A percentile compares a stretch with the other conserved stretches of the same genome.
phyloP scores from a whole-genome alignment of 768 basidiomycete species.

The Tubosaeta sp. region DNA sequence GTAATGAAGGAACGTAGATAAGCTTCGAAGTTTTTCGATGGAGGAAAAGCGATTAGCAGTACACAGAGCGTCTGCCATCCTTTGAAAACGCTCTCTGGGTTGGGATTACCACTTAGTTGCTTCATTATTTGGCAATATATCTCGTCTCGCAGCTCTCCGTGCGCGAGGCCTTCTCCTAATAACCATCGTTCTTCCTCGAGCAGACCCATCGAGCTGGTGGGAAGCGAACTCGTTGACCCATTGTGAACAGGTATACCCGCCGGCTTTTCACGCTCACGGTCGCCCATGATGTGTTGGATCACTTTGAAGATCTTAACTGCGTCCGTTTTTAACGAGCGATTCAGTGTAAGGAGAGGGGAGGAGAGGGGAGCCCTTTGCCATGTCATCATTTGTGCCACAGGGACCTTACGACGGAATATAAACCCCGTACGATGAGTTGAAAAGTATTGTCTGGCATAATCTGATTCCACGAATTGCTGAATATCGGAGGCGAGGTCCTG shows the following conservation, averaged over 20 bases:
- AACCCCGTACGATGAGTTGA: conserved; percentile 88
- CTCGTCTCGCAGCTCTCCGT: conserved; percentile 87
- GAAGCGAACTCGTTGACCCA: conserved; percentile 40
- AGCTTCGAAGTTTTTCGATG: conserved; percentile 88
- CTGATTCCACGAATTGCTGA: conserved; percentile 79
- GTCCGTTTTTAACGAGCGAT: conserved; percentile 63
- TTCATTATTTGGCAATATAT: conserved; percentile 93
- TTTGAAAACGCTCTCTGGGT: conserved; percentile 79
- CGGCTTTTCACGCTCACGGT: conserved; percentile 69
- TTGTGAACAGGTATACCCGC: conserved; percentile 45
- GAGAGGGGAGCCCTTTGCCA: conserved; percentile 82
- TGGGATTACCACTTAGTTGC: conserved; percentile 80
- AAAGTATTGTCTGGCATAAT: conserved; percentile 85
- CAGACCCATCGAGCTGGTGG: conserved; percentile 41
- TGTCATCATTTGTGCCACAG: conserved; percentile 82
- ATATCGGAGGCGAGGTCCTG: conserved; percentile 80
- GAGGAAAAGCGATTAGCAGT: conserved; percentile 85
- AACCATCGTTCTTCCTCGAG: conserved; percentile 89
- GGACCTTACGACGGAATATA: conserved; percentile 76
- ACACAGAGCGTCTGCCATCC: conserved; percentile 95
- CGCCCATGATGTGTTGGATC: conserved; percentile 91
- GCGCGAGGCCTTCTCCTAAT: conserved; percentile 69
- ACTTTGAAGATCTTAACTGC: conserved; percentile 85
- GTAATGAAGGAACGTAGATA: conserved; percentile 80
- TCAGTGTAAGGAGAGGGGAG: conserved; percentile 71